Base-by-base conservation (phyloP, 1,284 basidiomycete genomes). In the Ustilago crameri region DNA sequence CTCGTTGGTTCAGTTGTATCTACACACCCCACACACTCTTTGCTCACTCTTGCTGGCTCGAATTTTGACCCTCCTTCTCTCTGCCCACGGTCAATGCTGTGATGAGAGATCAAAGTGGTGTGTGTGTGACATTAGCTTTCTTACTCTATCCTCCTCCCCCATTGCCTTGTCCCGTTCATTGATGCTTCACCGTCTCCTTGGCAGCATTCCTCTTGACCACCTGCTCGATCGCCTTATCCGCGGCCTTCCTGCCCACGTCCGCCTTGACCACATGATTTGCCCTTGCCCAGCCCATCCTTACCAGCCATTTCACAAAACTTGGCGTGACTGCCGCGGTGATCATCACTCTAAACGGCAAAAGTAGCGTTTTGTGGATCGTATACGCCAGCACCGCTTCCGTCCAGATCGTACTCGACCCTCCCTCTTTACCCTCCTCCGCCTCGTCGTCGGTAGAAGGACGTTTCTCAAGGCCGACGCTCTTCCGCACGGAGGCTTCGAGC, bases 371-470 rank as follows among this genome's bases (percentile, higher is more conserved):
- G 87, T 98, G 95, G 53, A 98, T 90, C 9, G 92, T 91, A 84
- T 95, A 98, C 8, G 96, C 95, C 62, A 98, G 86, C 0, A 93
- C 89, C 40, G 93, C 85, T 88, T 97, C 96, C 34, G 95, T 93
- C 84, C 93, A 95, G 9, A 97, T 51, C 17, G 57, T 41, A 23
- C 50, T 43, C 20, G n/a, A n/a, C n/a, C n/a, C n/a, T n/a, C n/a
- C n/a, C n/a, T n/a, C n/a, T n/a, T n/a, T n/a, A n/a, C n/a, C 30
- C 18, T 44, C 34, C 20, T 15, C 14, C 5, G 45, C 7, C 12
- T 57, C 53, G 18, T 62, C 49, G 75, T 12, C 4, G 40, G n/a
- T 3, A 14, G 40, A n/a, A 7, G 65, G 24, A 54, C 61, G 56
- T 20, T 55, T 50, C 46, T 59, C 75, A 42, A 84, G 78, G 5